Base-by-base conservation (phyloP, 2,329 filamentous ascomycete genomes). In the Pezicula neosporulosa region DNA sequence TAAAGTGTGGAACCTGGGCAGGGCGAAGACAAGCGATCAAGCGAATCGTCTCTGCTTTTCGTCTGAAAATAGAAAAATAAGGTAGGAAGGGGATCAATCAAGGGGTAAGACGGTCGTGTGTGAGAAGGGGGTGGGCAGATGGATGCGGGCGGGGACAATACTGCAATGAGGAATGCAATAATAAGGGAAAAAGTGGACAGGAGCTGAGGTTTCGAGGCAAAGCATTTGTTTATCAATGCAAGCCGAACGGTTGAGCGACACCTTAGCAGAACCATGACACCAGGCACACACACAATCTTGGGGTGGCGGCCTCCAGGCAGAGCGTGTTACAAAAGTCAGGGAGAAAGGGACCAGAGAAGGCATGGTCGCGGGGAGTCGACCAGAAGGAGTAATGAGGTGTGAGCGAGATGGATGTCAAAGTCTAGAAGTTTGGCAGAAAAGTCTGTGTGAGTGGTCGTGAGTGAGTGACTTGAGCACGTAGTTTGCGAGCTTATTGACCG, bases 301-400 rank as follows among this genome's bases (percentile, higher is more conserved):
- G 47, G 52, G 47, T 52, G 49, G 49, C 49, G 54, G 43, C 41
- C 27, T 42, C 44, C 47, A 55, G 50, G 51, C 54, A 44, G 42
- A 44, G 21, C 48, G 39, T 53, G 58, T 60, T 57, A 60, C 58
- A 60, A 48, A 52, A 44, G 24, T n/a, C 53, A 54, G 54, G 51
- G 47, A 51, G 53, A 50, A 50, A 48, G 48, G 39, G 41, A 43
- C 48, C 53, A 28, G 51, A 51, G 42, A 38, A 28, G 51, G 54
- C 41, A 55, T 47, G 46, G 47, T 49, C 38, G 39, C 35, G 45
- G 30, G 39, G 42, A 35, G 19, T 3, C 41, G 28, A 48, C 18
- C 12, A 24, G 47, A 38, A 44, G 18, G 43, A 10, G 10, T 24
- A 36, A 2, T 24, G 7, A 24, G 24, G 24, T 24, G 24, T 24